Evolutionary conservation across 768 basidiomycete genomes (phyloP), one percentile per base, ranked within the genome.

Genomic region (Glaciozyma antarctica): DNA sequence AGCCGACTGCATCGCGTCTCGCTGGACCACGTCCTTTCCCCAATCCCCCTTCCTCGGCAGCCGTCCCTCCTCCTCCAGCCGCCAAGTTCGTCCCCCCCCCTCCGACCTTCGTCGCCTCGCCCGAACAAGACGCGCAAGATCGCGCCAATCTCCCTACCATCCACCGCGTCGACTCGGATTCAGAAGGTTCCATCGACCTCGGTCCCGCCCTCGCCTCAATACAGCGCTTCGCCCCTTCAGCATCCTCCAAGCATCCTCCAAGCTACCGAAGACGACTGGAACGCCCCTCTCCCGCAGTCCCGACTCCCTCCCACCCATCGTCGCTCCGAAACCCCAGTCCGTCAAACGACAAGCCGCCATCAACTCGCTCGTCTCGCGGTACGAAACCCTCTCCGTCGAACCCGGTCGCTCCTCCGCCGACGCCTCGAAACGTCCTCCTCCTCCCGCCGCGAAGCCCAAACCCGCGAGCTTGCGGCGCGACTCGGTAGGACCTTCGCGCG

Each of bases 161-260:
- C 24, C 24, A 22, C 8, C 57, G 43, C 13, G 24, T 41, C 30
- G 22, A 30, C 9, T 59, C 48, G 6, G 53, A 34, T 21, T 58
- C 51, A 10, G 64, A 52, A 22, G 72, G 70, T 17, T 65, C 66
- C 0, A 67, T 73, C 63, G 67, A 71, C 28, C 61, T 71, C 21
- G 67, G 63, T 2, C 69, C 65, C 1, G 69, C 72, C 2, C 56
- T 73, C 10, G 57, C 69, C 5, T 69, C 67, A 15, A 71, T 71
- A 15, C 64, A 38, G 12, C 54, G 53, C n/a, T 73, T 73, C 22
- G 72, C 67, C 2, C 65, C 70, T 13, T 48, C 16, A 57, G 45
- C 38, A 24, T n/a, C 24, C 48, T 9, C 43, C 26, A 17, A 22
- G 1, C 22, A 34, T 41, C 30, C n/a, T 15, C 32, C 26, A 41